Conservation (phyloP, 2,329 filamentous ascomycete species). For the Aspergillus texensis region DNA sequence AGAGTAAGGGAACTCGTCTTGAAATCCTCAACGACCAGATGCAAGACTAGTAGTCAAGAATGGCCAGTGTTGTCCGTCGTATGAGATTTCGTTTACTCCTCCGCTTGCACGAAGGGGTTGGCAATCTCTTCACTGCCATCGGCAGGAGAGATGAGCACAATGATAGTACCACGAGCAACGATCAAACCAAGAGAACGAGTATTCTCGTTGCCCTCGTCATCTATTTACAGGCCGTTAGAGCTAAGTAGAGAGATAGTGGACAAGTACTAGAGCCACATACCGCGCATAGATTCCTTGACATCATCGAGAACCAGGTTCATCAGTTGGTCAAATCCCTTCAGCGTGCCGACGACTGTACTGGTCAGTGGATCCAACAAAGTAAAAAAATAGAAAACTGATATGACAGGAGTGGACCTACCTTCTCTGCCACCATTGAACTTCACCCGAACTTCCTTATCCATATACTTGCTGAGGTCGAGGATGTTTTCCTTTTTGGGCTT, state of each 20-base stretch:
- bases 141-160: slow-evolving; percentile 88
- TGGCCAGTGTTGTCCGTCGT: background rate
- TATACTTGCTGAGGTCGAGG: slow-evolving; percentile 90
- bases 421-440: slow-evolving; percentile 96
- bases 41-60: background rate
- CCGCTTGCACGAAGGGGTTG: slow-evolving; percentile 83
- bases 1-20: background rate
- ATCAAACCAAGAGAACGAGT: slow-evolving; percentile 81
- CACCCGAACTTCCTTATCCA: slow-evolving; percentile 93
- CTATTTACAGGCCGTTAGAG: slow-evolving; percentile 51
- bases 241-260: background rate
- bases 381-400: background rate
- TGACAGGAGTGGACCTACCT: slow-evolving; percentile 56
- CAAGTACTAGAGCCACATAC: slow-evolving; percentile 52
- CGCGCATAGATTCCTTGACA: slow-evolving; percentile 85
- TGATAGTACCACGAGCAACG: slow-evolving; percentile 86
- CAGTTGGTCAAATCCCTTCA: slow-evolving; percentile 95
- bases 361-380: slow-evolving; percentile 7
- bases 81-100: slow-evolving; percentile 55
- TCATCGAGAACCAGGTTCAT: slow-evolving; percentile 98
- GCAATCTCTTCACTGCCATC: slow-evolving; percentile 95
- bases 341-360: slow-evolving; percentile 72
- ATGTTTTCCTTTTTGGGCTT: slow-evolving; percentile 98
- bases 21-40: background rate
- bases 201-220: slow-evolving; percentile 88